These are phyloP conservation scores for Lathyrus tuberosus DNA, from an alignment of 306 rosid species.

Conservation along the genomic window DNA sequence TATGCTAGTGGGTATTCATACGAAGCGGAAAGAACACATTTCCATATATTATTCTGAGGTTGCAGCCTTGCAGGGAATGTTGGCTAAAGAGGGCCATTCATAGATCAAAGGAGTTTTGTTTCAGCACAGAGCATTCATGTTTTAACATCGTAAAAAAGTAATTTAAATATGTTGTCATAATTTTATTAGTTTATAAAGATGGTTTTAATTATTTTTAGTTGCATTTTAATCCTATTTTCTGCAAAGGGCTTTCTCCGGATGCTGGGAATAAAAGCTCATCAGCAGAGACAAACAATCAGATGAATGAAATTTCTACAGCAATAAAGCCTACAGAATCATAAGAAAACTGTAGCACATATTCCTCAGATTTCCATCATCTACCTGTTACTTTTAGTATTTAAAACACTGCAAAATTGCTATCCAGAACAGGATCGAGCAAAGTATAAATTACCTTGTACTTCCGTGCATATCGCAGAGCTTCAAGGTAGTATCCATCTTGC, in stretches of 20 bases:
- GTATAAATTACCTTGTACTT: constrained; percentile 70
- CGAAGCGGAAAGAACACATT: not conserved
- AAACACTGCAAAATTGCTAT: constrained; percentile 5
- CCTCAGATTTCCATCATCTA: constrained; percentile 22
- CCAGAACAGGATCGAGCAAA: constrained; percentile 26
- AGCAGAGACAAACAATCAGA: constrained; percentile 18
- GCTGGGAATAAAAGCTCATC: constrained; percentile 19
- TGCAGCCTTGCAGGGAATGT: not conserved
- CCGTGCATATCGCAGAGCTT: constrained; percentile 82
- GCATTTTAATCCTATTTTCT: constrained; percentile 18
- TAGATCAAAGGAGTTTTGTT: not conserved
- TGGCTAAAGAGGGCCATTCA: not conserved
- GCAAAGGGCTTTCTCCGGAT: constrained; percentile 18
- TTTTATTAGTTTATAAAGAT: not conserved
- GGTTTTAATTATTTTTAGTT: not conserved
- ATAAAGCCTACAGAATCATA: constrained; percentile 18
- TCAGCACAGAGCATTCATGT: not conserved
- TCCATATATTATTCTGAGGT: not conserved
- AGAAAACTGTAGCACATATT: constrained; percentile 30
- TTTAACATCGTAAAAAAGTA: not conserved
- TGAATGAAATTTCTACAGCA: constrained; percentile 18
- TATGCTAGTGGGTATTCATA: not conserved
- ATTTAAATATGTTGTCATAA: not conserved
- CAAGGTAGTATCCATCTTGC: constrained; percentile 91
- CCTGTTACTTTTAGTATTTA: constrained; percentile 6